A percentile compares a stretch with the other conserved stretches of the same genome.
Conservation (phyloP, 352 stramenopile genomes). For the Phytophthora cactorum region DNA sequence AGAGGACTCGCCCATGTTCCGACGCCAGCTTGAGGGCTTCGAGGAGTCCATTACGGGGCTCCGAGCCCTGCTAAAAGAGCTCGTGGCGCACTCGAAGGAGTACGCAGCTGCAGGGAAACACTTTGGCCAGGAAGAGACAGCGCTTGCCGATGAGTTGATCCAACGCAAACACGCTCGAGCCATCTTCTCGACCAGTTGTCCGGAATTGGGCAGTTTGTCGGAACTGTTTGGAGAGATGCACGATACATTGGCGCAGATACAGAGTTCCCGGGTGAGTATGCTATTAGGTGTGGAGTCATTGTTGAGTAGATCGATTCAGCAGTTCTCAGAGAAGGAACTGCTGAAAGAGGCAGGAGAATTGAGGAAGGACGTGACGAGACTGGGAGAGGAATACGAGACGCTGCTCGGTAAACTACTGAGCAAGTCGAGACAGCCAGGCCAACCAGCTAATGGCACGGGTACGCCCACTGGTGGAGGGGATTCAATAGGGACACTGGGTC, state of each 20-base stretch:
- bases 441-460: constrained; percentile 22
- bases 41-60: constrained; percentile 79
- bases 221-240: constrained; percentile 86
- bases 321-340: constrained; percentile 78
- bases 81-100: constrained; percentile 77
- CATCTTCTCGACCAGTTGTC: constrained; percentile 87
- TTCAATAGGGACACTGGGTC: constrained; percentile 21
- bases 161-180: constrained; percentile 79
- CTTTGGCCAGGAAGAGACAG: constrained; percentile 75
- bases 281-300: constrained; percentile 81
- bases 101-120: constrained; percentile 69
- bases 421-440: constrained; percentile 56
- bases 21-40: constrained; percentile 77
- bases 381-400: constrained; percentile 85
- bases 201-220: constrained; percentile 72
- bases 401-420: constrained; percentile 81
- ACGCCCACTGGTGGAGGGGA: constrained; percentile 36
- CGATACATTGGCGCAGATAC: constrained; percentile 80
- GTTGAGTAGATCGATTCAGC: constrained; percentile 66
- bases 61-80: constrained; percentile 69
- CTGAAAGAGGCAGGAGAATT: constrained; percentile 73
- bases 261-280: constrained; percentile 87
- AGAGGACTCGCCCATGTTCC: constrained; percentile 89
- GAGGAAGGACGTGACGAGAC: constrained; percentile 65
- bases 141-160: constrained; percentile 74